Base-by-base conservation (phyloP, 306 rosid species). In the Erythrophleum fordii region DNA sequence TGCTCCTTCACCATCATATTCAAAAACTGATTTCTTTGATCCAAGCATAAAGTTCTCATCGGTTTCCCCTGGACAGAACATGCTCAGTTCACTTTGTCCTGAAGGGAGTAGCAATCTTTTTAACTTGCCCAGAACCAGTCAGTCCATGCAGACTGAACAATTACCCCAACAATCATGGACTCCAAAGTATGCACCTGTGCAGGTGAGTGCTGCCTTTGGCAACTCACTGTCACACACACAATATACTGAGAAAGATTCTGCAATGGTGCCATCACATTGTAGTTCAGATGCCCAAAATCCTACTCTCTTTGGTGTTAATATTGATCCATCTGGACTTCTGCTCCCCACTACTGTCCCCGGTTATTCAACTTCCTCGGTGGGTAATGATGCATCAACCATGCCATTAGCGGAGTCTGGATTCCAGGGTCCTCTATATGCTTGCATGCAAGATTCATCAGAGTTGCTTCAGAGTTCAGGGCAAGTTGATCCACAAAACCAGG, bases 271-370 rank as follows among this genome's bases (percentile, higher is more conserved):
- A 65, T 80, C 83, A 34, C 94, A 91, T 72, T 87, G 88, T 73
- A 88, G 80, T 67, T 83, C 95, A 49, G 91, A 89, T 81, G 60
- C 90, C 46, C 93, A 91, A 42, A 91, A 92, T 85, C 85, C 90
- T 80, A 90, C 90, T 46, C 88, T 90, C 28, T 94, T 89, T 83
- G 97, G 95, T 55, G 97, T 94, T 60, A 94, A 92, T 73, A 89
- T 91, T 4, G 98, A 94, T 79, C 86, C 98, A 69, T 94, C 98
- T 56, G 98, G 97, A 56, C 98, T 93, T 83, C 86, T 93, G 17
- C 93, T 90, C 77, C 95, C 98, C 56, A 80, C 88, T 71, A 85
- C 87, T 41, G 89, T 85, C 73, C 91, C 97, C 23, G 83, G 88
- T 80, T 91, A 76, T 75, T 72, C 90, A 20, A 80, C 93, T 80